Conservation (phyloP, 257 asterid species). For the Hygrophila difformis region DNA sequence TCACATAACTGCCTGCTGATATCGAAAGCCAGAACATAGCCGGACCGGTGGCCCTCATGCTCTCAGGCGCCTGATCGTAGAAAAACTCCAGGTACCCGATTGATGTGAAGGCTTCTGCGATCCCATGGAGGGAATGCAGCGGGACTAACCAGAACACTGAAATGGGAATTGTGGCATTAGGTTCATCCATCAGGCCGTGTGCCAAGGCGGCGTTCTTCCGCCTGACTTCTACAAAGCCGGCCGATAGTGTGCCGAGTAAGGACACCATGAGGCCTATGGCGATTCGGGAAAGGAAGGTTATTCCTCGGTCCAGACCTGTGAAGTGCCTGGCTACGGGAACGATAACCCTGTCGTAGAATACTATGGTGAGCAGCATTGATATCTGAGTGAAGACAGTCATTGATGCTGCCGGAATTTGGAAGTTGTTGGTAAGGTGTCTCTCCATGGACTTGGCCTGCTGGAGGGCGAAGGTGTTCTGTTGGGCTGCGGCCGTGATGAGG, state of each 20-base stretch:
- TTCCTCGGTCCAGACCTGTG: conserved; percentile 70
- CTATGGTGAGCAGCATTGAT: conserved; percentile 50
- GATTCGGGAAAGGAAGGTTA: conserved; percentile 58
- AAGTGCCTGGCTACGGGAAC: conserved; percentile 47
- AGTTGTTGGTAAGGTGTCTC: conserved; percentile 44
- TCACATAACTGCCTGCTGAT: conserved; percentile 62
- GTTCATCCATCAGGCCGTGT: conserved; percentile 33
- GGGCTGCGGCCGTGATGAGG: conserved; percentile 64
- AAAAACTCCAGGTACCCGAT: conserved; percentile 80
- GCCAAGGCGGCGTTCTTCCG: conserved; percentile 42
- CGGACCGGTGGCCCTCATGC: conserved; percentile 74
- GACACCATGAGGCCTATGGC: conserved; percentile 58
- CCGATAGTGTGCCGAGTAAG: conserved; percentile 46
- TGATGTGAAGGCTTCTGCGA: conserved; percentile 77
- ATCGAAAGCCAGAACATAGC: conserved; percentile 72
- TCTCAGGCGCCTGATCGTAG: conserved; percentile 83
- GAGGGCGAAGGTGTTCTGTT: conserved; percentile 68
- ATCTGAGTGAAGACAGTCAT: conserved; percentile 60
- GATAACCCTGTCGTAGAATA: conserved; percentile 58
- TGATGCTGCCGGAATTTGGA: conserved; percentile 75
- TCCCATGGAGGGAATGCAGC: conserved; percentile 58
- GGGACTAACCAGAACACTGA: conserved; percentile 79
- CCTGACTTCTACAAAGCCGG: conserved; percentile 55
- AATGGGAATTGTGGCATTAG: conserved; percentile 40
- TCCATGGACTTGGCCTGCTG: conserved; percentile 81